Evolutionary conservation across 768 basidiomycete species (phyloP), one percentile per base, ranked within the genome.

Genomic region (Russula compacta): DNA sequence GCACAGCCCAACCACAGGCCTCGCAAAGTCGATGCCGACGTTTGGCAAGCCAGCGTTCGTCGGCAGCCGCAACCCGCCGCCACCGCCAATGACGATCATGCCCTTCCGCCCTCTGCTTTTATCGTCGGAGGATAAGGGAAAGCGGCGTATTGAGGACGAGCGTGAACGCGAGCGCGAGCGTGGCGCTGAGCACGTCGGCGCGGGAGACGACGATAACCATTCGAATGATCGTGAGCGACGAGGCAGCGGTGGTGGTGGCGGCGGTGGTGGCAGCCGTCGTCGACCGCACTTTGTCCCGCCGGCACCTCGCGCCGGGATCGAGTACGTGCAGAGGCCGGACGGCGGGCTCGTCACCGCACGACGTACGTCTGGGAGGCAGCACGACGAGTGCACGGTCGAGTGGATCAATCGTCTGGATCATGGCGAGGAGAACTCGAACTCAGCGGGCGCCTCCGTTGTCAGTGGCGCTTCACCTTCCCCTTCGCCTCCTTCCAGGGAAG

Each of bases 281-380:
- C 40, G 17, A 44, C 43, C 54, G 15, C 56, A 36, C 33, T 65
- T 65, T 32, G 58, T 54, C 17, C 53, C 38, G 19, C 61, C 58
- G 1, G 35, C 49, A 10, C 56, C 64, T 9, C 58, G 62, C 8
- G 8, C 44, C 2, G 64, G 61, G 4, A 40, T 58, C 40, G 58
- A 59, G 54, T 40, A 64, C 35, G 56, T 58, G 47, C 50, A 44
- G n/a, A 49, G 36, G 21, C n/a, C 17, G 3, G 56, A 35, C 6
- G 64, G 62, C 12, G 62, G 64, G 14, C 48, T 65, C 32, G 2
- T 56, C 36, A 56, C 54, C 36, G 56, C 58, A 38, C 49, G 44
- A 15, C 53, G 57, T 17, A 50, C 47, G 39, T 46, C 50, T 15
- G 54, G 11, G 7, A 38, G 38, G 7, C 42, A 57, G 38, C 44